Percentiles rank a stretch among this genome's conserved stretches.
These are phyloP conservation scores for Rhizophora mangle DNA, from an alignment of 345 rosid species.

Conservation along the genomic window DNA sequence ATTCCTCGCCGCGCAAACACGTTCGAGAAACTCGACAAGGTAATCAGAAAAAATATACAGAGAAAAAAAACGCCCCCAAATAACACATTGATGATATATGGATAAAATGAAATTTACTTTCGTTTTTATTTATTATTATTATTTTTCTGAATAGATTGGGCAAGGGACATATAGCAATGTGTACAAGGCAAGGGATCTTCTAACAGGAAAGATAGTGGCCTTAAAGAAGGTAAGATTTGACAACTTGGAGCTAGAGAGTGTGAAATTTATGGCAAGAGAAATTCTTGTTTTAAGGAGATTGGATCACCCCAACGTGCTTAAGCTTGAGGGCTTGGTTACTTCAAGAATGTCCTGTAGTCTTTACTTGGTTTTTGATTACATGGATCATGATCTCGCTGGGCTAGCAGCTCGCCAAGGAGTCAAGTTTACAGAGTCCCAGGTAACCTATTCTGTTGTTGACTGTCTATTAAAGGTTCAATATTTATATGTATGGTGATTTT, in stretches of 20 bases:
- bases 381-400: conserved; percentile 98
- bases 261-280: conserved; percentile 94
- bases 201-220: conserved; percentile 91
- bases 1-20: conserved; percentile 77
- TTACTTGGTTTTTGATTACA: conserved; percentile 83
- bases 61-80: background rate
- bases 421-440: conserved; percentile 93
- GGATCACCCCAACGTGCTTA: conserved; percentile 83
- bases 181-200: conserved; percentile 80
- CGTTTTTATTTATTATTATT: background rate
- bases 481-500: background rate
- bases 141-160: conserved; percentile 57
- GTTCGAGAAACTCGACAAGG: conserved; percentile 84
- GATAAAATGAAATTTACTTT: background rate
- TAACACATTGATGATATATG: background rate
- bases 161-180: conserved; percentile 97
- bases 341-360: conserved; percentile 90
- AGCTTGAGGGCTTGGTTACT: conserved; percentile 84
- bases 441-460: conserved; percentile 11
- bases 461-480: background rate
- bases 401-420: conserved; percentile 61
- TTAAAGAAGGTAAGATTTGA: conserved; percentile 94
- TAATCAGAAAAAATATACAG: conserved; percentile 9
- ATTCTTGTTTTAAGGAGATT: conserved; percentile 69
- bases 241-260: conserved; percentile 89